Evolutionary conservation across 129 eudicot genomes (phyloP).

Genomic region (Smallanthus sonchifolius): DNA sequence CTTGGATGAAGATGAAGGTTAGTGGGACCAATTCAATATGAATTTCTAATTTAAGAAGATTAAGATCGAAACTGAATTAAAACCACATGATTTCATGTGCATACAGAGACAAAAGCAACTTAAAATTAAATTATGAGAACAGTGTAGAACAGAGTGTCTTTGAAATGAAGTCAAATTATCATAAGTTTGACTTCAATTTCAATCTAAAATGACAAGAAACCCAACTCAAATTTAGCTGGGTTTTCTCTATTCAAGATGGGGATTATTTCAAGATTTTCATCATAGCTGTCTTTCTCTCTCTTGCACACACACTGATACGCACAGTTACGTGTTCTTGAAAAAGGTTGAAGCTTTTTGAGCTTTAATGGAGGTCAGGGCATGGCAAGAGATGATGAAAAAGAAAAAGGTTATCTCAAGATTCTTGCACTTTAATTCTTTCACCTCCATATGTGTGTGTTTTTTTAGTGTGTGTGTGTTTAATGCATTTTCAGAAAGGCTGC

Average conservation of each 20-base stretch:
- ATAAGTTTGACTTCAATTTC: constrained; percentile 21
- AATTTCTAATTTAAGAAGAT: constrained; percentile 1
- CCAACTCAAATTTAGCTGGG: constrained; percentile 3
- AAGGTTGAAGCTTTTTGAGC: constrained; percentile 17
- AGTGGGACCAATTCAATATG: constrained; percentile 12
- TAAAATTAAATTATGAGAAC: constrained; percentile 18
- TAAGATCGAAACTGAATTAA: constrained; percentile 14
- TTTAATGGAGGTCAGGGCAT: constrained; percentile 26
- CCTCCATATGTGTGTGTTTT: constrained; percentile 20
- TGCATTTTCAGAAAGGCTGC: constrained; percentile 35
- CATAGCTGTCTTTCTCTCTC: not conserved
- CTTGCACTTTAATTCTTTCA: constrained; percentile 21
- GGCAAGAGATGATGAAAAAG: constrained; percentile 15
- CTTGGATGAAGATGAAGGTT: constrained; percentile 19
- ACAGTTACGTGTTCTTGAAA: constrained; percentile 12
- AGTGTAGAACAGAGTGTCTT: constrained; percentile 33
- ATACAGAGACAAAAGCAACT: constrained; percentile 10
- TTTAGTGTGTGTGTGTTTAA: constrained; percentile 23
- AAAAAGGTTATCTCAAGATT: constrained; percentile 12
- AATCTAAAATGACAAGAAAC: constrained; percentile 26
- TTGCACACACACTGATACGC: not conserved
- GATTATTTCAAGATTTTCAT: constrained; percentile 12
- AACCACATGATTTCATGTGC: constrained; percentile 35
- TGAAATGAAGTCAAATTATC: constrained; percentile 28
- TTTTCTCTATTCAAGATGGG: not conserved